Evolutionary conservation across 164 flowering plant species (phyloP).

Genomic region (Euptelea pleiosperma): DNA sequence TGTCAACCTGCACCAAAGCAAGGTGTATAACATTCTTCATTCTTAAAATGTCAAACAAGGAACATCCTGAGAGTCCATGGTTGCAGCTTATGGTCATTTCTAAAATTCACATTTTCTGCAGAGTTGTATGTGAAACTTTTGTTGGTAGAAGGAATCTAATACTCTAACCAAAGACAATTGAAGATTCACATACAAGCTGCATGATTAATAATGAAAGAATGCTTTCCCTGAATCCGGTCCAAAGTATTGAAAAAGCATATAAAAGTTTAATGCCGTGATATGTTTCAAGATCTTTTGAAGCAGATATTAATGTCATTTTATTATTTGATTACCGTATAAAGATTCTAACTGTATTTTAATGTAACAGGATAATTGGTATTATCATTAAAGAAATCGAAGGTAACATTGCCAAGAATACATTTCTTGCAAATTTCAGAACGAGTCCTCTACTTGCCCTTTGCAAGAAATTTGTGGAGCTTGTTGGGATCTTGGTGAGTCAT

Average conservation of each 20-base stretch:
- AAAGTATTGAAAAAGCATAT: too few species aligned
- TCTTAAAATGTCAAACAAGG: too few species aligned
- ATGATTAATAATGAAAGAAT: too few species aligned
- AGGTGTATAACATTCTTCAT: too few species aligned
- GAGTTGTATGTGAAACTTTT: not conserved
- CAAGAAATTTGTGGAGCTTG: conserved; percentile 71
- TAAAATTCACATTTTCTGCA: too few species aligned
- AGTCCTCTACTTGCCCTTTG: conserved; percentile 54
- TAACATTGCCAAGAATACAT: conserved; percentile 59
- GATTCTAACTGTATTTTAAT: conserved; percentile 3
- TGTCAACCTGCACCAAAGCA: too few species aligned
- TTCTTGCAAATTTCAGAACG: conserved; percentile 79
- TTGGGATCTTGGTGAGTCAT: conserved; percentile 68
- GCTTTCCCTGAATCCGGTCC: too few species aligned
- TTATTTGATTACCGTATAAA: not conserved
- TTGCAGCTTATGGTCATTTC: too few species aligned
- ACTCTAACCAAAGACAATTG: too few species aligned
- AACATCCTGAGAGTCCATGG: too few species aligned
- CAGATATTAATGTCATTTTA: not conserved
- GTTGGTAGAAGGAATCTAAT: too few species aligned
- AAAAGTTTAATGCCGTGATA: not conserved
- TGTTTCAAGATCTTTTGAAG: not conserved
- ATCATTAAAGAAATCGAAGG: conserved; percentile 79
- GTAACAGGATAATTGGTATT: conserved; percentile 61
- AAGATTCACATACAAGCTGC: too few species aligned